Conservation (phyloP, 305 asterid species). For the Lippia alba region DNA sequence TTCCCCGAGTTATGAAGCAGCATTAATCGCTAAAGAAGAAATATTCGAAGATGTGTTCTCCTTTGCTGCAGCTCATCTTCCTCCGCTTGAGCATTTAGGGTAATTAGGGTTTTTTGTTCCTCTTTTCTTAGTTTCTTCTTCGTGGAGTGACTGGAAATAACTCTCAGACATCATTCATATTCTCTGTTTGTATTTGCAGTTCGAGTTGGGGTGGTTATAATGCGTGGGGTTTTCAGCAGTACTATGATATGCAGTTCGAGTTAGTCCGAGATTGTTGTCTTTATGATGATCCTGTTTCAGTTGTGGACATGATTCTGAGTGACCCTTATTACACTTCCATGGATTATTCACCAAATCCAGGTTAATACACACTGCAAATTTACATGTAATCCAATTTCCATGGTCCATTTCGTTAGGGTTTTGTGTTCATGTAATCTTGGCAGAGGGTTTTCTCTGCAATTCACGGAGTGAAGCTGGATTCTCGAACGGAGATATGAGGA, state of each 20-base stretch:
- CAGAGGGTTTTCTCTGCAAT: constrained; percentile 39
- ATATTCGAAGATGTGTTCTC: constrained; percentile 36
- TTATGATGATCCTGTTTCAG: constrained; percentile 27
- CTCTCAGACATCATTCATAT: too few relatives aligned
- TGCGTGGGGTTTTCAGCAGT: constrained; percentile 30
- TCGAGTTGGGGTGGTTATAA: neutral
- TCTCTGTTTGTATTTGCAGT: too few relatives aligned
- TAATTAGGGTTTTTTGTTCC: constrained; percentile 22
- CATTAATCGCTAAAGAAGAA: constrained; percentile 24
- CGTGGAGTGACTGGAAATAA: too few relatives aligned
- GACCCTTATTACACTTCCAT: constrained; percentile 38
- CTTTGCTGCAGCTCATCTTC: constrained; percentile 43
- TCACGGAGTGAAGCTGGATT: constrained; percentile 21
- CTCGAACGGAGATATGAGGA: constrained; percentile 28
- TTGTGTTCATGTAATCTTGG: neutral
- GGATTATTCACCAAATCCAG: constrained; percentile 39
- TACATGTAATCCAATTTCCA: neutral
- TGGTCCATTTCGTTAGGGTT: neutral
- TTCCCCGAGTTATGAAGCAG: constrained; percentile 40
- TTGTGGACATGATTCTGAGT: constrained; percentile 35
- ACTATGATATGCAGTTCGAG: constrained; percentile 18
- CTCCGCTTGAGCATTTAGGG: constrained; percentile 47
- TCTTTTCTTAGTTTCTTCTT: neutral
- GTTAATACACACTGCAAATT: constrained; percentile 11
- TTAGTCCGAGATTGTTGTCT: constrained; percentile 17